phyloP scores from a whole-genome alignment of 257 asterid genomes.

The Jacaranda mimosifolia region DNA sequence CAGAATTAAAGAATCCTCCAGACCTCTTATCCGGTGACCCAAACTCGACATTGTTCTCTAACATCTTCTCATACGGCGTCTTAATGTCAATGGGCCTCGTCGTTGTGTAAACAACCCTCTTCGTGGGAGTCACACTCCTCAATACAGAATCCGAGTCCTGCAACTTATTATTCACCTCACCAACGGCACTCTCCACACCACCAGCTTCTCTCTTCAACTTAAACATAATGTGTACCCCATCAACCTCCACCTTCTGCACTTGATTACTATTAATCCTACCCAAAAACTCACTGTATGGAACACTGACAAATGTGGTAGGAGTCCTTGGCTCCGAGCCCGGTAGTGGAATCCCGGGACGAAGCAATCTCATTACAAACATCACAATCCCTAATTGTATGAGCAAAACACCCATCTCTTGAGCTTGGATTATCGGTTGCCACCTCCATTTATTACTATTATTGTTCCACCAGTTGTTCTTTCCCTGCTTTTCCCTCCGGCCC shows the following conservation, averaged over 20 bases:
- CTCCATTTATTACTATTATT: conserved; percentile 62
- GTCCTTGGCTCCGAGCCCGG: conserved; percentile 90
- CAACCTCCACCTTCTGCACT: conserved; percentile 97
- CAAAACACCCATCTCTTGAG: conserved; percentile 88
- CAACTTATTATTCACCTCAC: conserved; percentile 63
- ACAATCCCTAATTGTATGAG: conserved; percentile 87
- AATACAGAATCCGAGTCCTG: conserved; percentile 79
- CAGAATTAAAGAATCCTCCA: conserved; percentile 94
- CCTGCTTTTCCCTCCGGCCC: conserved; percentile 74
- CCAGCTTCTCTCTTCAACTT: conserved; percentile 77
- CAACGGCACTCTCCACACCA: conserved; percentile 51
- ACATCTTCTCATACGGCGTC: conserved; percentile 95
- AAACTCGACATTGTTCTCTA: conserved; percentile 92
- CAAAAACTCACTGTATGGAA: conserved; percentile 91
- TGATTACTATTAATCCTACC: conserved; percentile 74
- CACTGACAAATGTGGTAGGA: conserved; percentile 70
- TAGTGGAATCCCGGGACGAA: conserved; percentile 87
- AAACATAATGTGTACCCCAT: conserved; percentile 94
- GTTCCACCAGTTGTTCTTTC: conserved; percentile 81
- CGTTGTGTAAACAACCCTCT: conserved; percentile 79
- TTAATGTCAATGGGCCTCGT: conserved; percentile 91
- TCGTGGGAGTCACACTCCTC: conserved; percentile 72
- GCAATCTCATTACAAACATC: conserved; percentile 90
- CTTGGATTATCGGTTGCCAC: conserved; percentile 92
- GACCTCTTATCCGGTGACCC: conserved; percentile 98